Conservation (phyloP, 1,139 yeast genomes). For the Diutina catenulata region DNA sequence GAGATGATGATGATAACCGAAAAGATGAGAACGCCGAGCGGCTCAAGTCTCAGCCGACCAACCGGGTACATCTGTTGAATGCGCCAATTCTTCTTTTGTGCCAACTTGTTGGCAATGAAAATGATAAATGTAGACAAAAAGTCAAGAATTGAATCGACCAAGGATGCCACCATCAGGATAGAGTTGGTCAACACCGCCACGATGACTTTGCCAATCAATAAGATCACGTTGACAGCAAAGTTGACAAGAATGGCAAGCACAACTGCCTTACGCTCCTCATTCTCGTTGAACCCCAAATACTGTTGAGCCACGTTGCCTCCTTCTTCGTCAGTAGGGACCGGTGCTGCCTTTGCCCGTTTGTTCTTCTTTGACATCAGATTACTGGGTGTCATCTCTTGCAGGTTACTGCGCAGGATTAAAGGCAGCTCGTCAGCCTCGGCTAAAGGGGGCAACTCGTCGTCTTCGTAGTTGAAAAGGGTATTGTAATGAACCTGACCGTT, state of each 20-base stretch:
- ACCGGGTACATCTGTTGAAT: conserved; percentile 44
- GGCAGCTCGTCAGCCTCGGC: neutral
- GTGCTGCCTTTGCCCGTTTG: neutral
- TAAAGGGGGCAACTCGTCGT: neutral
- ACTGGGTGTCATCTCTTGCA: no score
- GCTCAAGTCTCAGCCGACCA: conserved; percentile 64
- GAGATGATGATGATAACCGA: conserved; percentile 62
- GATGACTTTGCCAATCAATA: conserved; percentile 48
- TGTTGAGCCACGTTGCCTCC: conserved; percentile 11
- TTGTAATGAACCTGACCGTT: conserved; percentile 54
- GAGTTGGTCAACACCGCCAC: conserved; percentile 60
- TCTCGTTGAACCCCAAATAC: conserved; percentile 36
- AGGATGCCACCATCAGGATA: conserved; percentile 65
- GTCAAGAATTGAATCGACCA: conserved; percentile 67
- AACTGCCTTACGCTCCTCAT: conserved; percentile 32
- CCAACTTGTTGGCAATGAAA: conserved; percentile 47
- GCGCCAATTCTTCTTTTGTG: conserved; percentile 43
- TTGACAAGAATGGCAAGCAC: conserved; percentile 54
- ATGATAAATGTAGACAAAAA: conserved; percentile 67
- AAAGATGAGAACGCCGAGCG: conserved; percentile 67
- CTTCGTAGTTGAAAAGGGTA: conserved; percentile 45
- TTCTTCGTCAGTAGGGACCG: neutral
- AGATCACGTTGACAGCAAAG: conserved; percentile 45
- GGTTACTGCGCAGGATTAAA: no score
- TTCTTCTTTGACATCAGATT: neutral